Percentiles rank a stretch among this genome's conserved stretches.
Evolutionary conservation across 768 basidiomycete species (phyloP).

Genomic region (Kwoniella europaea): DNA sequence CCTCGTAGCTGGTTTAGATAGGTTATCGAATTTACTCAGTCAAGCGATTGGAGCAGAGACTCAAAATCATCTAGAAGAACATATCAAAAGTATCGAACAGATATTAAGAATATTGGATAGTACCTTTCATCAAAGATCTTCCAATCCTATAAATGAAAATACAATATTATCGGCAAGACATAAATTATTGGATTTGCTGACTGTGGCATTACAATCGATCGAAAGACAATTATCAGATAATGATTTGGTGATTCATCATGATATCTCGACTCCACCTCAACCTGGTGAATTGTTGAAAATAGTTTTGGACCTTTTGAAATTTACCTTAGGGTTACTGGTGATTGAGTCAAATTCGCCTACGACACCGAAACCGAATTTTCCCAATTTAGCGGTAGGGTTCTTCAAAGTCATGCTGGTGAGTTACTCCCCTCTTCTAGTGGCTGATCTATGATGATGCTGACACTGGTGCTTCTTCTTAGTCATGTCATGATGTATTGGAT

Average conservation of each 20-base stretch:
- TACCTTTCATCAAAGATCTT: conserved; percentile 6
- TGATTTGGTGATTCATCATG: conserved; percentile 22
- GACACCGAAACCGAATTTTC: conserved; percentile 43
- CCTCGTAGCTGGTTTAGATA: conserved; percentile 44
- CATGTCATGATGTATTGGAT: conserved; percentile 12
- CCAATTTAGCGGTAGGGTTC: conserved; percentile 29
- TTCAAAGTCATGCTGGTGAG: conserved; percentile 41
- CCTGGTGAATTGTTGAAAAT: conserved; percentile 31
- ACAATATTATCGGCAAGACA: conserved; percentile 34
- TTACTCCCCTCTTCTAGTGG: background rate
- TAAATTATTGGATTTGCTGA: conserved; percentile 36
- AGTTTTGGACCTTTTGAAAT: conserved; percentile 35
- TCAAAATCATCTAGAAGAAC: conserved; percentile 20
- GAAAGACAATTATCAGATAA: conserved; percentile 31
- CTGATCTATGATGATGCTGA: background rate
- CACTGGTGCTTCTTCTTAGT: background rate
- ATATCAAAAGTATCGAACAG: conserved; percentile 33
- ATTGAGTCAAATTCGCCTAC: conserved; percentile 21
- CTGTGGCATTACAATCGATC: conserved; percentile 34
- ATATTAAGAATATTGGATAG: conserved; percentile 38
- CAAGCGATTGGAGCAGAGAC: conserved; percentile 41
- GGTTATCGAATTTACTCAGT: conserved; percentile 34
- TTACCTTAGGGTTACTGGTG: conserved; percentile 31
- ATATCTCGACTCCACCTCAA: conserved; percentile 25
- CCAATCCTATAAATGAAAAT: conserved; percentile 16